Percentiles rank a stretch among this genome's conserved stretches.
Conservation (phyloP, 1,139 yeast species). For the Arxiozyma telluris region DNA sequence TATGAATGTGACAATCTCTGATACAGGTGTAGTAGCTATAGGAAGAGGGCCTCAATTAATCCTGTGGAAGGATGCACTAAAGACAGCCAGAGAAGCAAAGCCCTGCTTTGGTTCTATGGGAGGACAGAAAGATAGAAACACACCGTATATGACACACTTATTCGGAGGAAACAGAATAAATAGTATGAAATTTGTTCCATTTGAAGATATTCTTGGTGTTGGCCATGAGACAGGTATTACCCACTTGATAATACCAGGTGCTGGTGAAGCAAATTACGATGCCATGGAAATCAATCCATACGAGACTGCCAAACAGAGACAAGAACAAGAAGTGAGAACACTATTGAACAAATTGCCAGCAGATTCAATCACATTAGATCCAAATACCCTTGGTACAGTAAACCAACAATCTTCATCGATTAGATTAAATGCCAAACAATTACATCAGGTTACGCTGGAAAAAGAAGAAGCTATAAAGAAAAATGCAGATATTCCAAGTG, state of each 20-base stretch:
- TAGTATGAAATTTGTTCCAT: slow-evolving; percentile 73
- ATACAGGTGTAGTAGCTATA: slow-evolving; percentile 75
- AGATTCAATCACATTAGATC: slow-evolving; percentile 87
- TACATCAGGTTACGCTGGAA: slow-evolving; percentile 38
- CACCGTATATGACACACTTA: slow-evolving; percentile 89
- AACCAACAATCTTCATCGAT: slow-evolving; percentile 57
- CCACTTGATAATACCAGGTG: slow-evolving; percentile 82
- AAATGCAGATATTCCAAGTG: slow-evolving; percentile 36
- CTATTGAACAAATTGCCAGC: slow-evolving; percentile 84
- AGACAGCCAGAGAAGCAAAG: slow-evolving; percentile 32
- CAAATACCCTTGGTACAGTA: slow-evolving; percentile 76
- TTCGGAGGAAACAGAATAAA: slow-evolving; percentile 69
- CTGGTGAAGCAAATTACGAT: slow-evolving; percentile 98
- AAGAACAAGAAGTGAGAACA: slow-evolving; percentile 81
- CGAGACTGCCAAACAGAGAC: slow-evolving; percentile 87
- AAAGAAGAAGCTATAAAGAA: slow-evolving; percentile 35
- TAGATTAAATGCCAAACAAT: slow-evolving; percentile 56
- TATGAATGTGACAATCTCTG: slow-evolving; percentile 68
- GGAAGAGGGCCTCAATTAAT: slow-evolving; percentile 96
- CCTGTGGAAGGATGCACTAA: slow-evolving; percentile 71
- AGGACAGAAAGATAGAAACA: slow-evolving; percentile 32
- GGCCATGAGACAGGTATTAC: slow-evolving; percentile 77
- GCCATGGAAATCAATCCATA: slow-evolving; percentile 89
- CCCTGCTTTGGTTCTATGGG: slow-evolving; percentile 35
- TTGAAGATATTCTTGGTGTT: slow-evolving; percentile 87